phyloP scores from a whole-genome alignment of 108 stramenopile species.

The Nannochloropsis salina region DNA sequence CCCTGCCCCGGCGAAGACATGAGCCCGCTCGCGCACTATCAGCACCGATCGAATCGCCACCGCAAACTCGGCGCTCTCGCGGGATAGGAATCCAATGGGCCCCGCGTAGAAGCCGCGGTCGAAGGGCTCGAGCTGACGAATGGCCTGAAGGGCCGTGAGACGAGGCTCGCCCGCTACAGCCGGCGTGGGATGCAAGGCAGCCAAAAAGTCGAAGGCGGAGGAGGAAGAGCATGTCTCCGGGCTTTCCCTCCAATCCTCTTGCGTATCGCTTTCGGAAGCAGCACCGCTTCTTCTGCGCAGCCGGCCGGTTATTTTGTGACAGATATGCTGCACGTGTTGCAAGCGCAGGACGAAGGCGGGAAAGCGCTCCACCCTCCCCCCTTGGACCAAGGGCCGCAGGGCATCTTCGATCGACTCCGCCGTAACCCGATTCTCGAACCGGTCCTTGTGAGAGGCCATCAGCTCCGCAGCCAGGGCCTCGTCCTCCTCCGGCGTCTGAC shows the following conservation, averaged over 20 bases:
- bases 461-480: slow-evolving; percentile 32
- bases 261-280: neutral
- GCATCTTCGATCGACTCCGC: neutral
- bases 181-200: slow-evolving; percentile 39
- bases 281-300: neutral
- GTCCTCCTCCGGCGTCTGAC: slow-evolving; percentile 26
- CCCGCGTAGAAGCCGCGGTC: slow-evolving; percentile 48
- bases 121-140: neutral
- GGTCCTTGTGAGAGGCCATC: slow-evolving; percentile 34
- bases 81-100: slow-evolving; percentile 35
- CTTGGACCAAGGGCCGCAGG: neutral
- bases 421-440: neutral
- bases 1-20: slow-evolving; percentile 41
- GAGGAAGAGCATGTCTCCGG: neutral
- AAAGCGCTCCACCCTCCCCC: slow-evolving; percentile 20
- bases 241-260: neutral
- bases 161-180: slow-evolving; percentile 40
- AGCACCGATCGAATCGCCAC: slow-evolving; percentile 41
- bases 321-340: slow-evolving; percentile 47
- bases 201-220: slow-evolving; percentile 19
- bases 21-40: neutral
- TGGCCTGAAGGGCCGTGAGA: slow-evolving; percentile 23
- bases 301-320: slow-evolving; percentile 24
- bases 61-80: slow-evolving; percentile 27
- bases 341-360: slow-evolving; percentile 20